phyloP scores from a whole-genome alignment of 345 rosid species.

The Eucalyptus cloeziana region DNA sequence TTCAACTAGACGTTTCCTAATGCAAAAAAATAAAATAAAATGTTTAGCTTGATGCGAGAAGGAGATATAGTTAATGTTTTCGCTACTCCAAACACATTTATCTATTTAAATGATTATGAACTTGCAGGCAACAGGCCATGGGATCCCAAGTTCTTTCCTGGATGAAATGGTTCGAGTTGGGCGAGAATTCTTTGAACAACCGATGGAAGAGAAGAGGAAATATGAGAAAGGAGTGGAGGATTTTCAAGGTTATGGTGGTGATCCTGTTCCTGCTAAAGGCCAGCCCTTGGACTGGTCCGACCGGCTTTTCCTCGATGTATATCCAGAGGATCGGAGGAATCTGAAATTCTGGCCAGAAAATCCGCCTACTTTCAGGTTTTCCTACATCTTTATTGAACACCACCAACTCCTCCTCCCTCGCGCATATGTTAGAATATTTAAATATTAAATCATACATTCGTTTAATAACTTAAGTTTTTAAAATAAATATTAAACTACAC shows the following conservation, averaged over 20 bases:
- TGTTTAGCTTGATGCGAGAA: background rate
- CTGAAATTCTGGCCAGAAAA: constrained; percentile 29
- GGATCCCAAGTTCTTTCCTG: constrained; percentile 19
- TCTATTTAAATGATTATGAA: background rate
- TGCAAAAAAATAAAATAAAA: background rate
- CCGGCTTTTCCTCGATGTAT: constrained; percentile 23
- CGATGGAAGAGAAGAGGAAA: constrained; percentile 37
- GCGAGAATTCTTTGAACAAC: constrained; percentile 24
- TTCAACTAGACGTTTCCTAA: background rate
- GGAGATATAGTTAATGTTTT: background rate
- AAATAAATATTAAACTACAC: no score
- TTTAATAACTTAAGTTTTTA: no score
- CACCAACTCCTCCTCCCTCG: background rate
- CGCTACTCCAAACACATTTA: background rate
- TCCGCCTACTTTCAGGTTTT: constrained; percentile 32
- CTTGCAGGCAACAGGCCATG: constrained; percentile 42
- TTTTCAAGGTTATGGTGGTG: constrained; percentile 44
- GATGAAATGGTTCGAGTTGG: constrained; percentile 13
- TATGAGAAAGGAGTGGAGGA: constrained; percentile 21
- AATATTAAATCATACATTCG: no score
- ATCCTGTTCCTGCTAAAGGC: constrained; percentile 27
- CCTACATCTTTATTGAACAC: background rate
- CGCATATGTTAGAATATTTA: no score
- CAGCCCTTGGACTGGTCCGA: constrained; percentile 45
- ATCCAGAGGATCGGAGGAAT: constrained; percentile 16